phyloP scores from a whole-genome alignment of 176 grass and related monocot genomes.

The Guadua angustifolia region DNA sequence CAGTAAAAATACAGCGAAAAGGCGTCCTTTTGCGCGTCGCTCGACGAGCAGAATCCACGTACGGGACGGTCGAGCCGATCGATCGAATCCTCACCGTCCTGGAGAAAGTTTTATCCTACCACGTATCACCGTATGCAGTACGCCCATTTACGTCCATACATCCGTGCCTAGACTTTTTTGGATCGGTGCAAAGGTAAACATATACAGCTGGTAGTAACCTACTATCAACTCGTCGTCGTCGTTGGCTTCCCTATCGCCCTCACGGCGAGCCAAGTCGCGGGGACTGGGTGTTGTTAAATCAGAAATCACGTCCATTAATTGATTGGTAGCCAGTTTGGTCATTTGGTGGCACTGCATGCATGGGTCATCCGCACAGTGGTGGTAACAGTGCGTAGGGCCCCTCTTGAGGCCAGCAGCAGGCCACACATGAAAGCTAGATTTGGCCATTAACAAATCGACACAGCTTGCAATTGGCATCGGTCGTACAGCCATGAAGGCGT shows the following conservation, averaged over 20 bases:
- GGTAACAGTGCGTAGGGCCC: background rate
- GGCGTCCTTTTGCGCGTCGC: constrained; percentile 15
- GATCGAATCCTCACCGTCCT: constrained; percentile 36
- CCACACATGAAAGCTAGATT: constrained; percentile 12
- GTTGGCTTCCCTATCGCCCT: background rate
- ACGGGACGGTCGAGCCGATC: constrained; percentile 8
- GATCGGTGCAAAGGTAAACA: background rate
- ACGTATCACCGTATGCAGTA: background rate
- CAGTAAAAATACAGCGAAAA: constrained; percentile 22
- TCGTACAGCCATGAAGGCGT: constrained; percentile 37
- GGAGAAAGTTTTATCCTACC: constrained; percentile 10
- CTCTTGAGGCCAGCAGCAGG: constrained; percentile 23
- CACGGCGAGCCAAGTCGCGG: background rate
- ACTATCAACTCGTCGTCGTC: background rate
- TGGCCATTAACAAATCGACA: constrained; percentile 37
- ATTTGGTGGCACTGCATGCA: background rate
- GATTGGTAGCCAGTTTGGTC: background rate
- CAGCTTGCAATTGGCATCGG: constrained; percentile 31
- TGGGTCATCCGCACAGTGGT: background rate
- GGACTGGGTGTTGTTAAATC: background rate
- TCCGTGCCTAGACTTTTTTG: background rate
- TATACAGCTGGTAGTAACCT: background rate
- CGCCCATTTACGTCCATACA: background rate
- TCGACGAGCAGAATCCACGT: background rate
- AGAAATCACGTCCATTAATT: constrained; percentile 5